Evolutionary conservation across 495 filamentous ascomycete genomes (phyloP), one percentile per base, ranked within the genome.

Genomic region (Xylaria flabelliformis): DNA sequence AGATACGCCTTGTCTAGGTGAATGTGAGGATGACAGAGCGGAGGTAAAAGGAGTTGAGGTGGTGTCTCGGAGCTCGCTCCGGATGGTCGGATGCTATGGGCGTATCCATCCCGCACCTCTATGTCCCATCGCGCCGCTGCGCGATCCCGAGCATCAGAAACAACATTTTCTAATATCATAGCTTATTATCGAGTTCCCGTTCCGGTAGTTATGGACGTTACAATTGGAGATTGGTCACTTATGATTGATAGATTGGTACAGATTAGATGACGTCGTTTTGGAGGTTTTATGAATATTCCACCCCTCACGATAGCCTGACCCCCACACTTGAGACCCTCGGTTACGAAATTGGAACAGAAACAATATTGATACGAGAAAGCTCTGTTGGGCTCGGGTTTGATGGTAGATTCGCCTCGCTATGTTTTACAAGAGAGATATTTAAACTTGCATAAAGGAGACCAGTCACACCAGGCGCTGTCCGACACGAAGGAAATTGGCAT

Each of bases 1-100:
- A 94, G 82, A 76, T 90, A 94, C 51, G 89, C 87, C 79, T 95
- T 94, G 77, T 94, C 92, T 53, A 94, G 83, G 75, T 94, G 92
- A 62, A 94, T 88, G 74, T 94, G 91, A 13, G 92, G 90, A 76
- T 95, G 92, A 58, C 90, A 92, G 32, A 94, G 84, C 17, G 87
- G 81, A 34, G 92, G 91, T 10, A 85, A 76, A 3, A 91, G 73
- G 10, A 91, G 74, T 50, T 72, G 74, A 4, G 79, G 74, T 32
- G 74, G 74, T 39, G 65, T 72, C 55, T 64, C 51, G 13, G 61
- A 29, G 53, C 24, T 19, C 44, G 65, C 44, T 17, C 64, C 32
- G 15, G 76, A 74, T 29, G 68, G 71, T 32, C 46, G 39, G 58
- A 80, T 61, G 9, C 29, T 64, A n/a, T 51, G 50, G 42, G 72